phyloP scores from a whole-genome alignment of 331 rosid genomes.

The Malus hybrid region DNA sequence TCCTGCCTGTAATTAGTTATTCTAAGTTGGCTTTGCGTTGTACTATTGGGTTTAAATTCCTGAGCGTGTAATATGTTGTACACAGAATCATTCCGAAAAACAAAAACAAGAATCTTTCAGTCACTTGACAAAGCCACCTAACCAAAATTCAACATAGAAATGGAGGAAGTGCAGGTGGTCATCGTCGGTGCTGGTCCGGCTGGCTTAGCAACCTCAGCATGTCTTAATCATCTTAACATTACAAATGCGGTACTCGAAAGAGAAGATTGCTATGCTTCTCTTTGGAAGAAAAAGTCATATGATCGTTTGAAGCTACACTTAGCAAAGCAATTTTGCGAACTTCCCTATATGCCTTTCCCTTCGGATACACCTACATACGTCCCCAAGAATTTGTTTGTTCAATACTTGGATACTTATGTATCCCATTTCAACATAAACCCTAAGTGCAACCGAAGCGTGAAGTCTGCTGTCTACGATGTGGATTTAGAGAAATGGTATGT shows the following conservation, averaged over 20 bases:
- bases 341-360: conserved; percentile 42
- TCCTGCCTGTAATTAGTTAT: no score
- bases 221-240: conserved; percentile 38
- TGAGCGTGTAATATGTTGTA: no score
- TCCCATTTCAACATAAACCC: conserved; percentile 13
- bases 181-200: conserved; percentile 68
- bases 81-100: no score
- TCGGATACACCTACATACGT: conserved; percentile 25
- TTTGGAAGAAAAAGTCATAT: conserved; percentile 55
- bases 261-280: conserved; percentile 49
- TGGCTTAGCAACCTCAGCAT: conserved; percentile 51
- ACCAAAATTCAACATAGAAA: no score
- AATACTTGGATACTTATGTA: conserved; percentile 41
- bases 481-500: conserved; percentile 27
- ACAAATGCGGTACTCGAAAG: conserved; percentile 42
- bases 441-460: conserved; percentile 17
- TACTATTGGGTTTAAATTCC: no score
- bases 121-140: no score
- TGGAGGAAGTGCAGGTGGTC: conserved; percentile 28
- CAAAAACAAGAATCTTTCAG: no score
- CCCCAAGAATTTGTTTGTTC: conserved; percentile 28
- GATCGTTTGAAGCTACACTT: conserved; percentile 62
- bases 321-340: conserved; percentile 41
- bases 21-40: no score
- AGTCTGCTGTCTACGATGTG: conserved; percentile 14